A percentile compares a stretch with the other conserved stretches of the same genome.
These are phyloP conservation scores for Phytophthora pini DNA, from an alignment of 352 stramenopile genomes.

Conservation along the genomic window DNA sequence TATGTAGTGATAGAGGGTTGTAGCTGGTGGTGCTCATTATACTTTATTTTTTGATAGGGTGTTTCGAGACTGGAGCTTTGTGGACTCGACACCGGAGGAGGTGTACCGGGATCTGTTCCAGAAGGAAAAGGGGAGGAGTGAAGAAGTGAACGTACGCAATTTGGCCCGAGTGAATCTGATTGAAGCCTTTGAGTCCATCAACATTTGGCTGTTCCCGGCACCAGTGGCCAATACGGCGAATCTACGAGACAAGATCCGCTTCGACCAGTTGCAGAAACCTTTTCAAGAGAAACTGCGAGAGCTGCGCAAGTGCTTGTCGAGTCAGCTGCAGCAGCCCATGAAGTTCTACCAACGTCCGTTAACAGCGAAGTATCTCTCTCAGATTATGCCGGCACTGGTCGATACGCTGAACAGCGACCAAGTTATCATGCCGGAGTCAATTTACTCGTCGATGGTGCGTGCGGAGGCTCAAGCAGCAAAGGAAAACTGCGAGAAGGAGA, in stretches of 20 bases:
- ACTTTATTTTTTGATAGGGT: conserved; percentile 46
- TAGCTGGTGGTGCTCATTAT: conserved; percentile 5
- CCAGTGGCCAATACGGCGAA: conserved; percentile 83
- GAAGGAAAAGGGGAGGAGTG: conserved; percentile 81
- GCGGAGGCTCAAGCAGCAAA: conserved; percentile 73
- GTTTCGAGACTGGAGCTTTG: conserved; percentile 91
- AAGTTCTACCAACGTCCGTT: conserved; percentile 77
- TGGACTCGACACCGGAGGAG: conserved; percentile 81
- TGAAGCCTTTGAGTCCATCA: conserved; percentile 88
- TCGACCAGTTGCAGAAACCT: conserved; percentile 78
- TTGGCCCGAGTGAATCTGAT: conserved; percentile 74
- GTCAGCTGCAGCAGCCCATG: conserved; percentile 78
- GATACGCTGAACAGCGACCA: conserved; percentile 88
- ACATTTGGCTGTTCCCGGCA: conserved; percentile 86
- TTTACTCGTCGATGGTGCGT: conserved; percentile 88
- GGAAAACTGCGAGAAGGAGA: conserved; percentile 65
- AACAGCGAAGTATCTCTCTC: conserved; percentile 70
- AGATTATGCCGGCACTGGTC: conserved; percentile 81
- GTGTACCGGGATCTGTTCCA: conserved; percentile 84
- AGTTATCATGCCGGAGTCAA: conserved; percentile 90
- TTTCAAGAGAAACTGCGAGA: conserved; percentile 85
- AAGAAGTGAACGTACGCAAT: conserved; percentile 86
- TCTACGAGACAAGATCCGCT: conserved; percentile 84
- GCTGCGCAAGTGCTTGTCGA: conserved; percentile 72
- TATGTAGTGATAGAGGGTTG: not conserved